Base-by-base conservation (phyloP, 768 basidiomycete genomes). In the Naematelia aurantialba region DNA sequence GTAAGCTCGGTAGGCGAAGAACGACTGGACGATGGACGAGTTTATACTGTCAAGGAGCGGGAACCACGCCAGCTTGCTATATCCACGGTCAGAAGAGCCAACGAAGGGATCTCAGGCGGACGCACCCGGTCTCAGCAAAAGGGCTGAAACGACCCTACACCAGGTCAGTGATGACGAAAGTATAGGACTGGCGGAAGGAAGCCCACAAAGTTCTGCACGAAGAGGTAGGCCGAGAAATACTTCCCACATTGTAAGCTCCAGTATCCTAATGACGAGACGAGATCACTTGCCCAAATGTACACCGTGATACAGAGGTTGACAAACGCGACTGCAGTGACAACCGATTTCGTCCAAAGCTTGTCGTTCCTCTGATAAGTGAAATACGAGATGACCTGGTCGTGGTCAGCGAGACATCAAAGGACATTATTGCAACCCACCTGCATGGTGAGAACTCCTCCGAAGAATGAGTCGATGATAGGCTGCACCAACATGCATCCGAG, bases 1-100 rank as follows among this genome's bases (percentile, higher is more conserved):
- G 30, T 52, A 65, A 11, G 63, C 63, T 10, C 63, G 55, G 53
- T 65, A 59, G 26, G 58, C 45, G 49, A 65, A 61, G 60, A 61
- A 65, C 13, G 25, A n/a, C 46, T 65, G 56, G 21, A 61, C 51
- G 51, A 58, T 60, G 19, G 45, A 50, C 2, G 60, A 60, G 51
- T 61, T 61, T 30, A 65, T 54, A 11, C 58, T 50, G 52, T 65
- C 63, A 21, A 65, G 30, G 31, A 65, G 50, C 2, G 63, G 63
- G 22, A 48, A 60, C 56, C 53, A 55, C 5, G 63, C 60, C 21
- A 65, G 47, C 27, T 39, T 39, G 34, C 34, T 39, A 39, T 39
- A 8, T 8, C 8, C 17, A 8, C n/a, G 1, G 39, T 30, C 27
- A 55, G 11, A 31, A 22, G 22, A 13, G 13, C n/a, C 8, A 8